Conservation (phyloP, 331 rosid species). For the Malus hybrid region DNA sequence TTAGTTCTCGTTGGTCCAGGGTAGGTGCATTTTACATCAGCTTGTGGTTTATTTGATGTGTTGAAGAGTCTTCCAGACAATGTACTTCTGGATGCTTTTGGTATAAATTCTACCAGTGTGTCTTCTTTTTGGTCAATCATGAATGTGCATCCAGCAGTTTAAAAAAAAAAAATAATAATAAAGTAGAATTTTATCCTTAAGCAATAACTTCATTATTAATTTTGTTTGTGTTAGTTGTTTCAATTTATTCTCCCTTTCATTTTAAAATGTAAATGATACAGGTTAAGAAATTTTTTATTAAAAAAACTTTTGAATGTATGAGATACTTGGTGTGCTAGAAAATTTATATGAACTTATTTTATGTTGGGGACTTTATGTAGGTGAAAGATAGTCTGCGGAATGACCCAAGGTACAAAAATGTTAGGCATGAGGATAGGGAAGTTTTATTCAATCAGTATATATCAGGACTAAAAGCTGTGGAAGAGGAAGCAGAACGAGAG, state of each 20-base stretch:
- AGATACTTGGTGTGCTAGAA: not conserved
- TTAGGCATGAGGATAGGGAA: constrained; percentile 86
- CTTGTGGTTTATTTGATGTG: not conserved
- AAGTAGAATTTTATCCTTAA: not conserved
- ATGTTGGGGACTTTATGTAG: constrained; percentile 34
- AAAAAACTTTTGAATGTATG: not conserved
- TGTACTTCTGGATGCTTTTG: not conserved
- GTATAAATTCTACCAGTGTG: not conserved
- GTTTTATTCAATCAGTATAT: constrained; percentile 64
- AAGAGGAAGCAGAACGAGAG: constrained; percentile 66
- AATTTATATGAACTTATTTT: not conserved
- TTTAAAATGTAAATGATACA: not conserved
- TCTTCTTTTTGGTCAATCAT: not conserved
- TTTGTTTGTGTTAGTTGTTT: not conserved
- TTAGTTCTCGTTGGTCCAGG: constrained; percentile 95
- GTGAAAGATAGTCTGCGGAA: constrained; percentile 78
- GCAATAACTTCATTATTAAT: not conserved
- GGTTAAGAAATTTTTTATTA: not conserved
- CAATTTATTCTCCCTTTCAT: not conserved
- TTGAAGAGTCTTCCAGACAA: not conserved
- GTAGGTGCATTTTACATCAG: constrained; percentile 37
- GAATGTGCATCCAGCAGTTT: not conserved
- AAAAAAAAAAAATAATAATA: no score
- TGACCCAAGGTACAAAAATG: constrained; percentile 80
- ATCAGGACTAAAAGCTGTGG: constrained; percentile 74